Evolutionary conservation across 257 asterid genomes (phyloP).

Genomic region (Scutellaria baicalensis): DNA sequence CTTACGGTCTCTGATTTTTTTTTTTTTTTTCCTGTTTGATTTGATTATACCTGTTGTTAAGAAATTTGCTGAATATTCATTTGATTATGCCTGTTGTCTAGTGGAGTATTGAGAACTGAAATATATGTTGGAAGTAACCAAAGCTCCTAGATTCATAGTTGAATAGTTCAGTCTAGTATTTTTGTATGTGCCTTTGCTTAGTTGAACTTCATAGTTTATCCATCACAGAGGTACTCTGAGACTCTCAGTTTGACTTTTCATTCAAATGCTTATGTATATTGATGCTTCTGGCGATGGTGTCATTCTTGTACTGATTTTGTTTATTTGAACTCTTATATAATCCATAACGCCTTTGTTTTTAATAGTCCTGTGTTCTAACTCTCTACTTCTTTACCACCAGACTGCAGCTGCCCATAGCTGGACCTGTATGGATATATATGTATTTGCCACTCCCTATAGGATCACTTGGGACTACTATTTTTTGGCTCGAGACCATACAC

Average conservation of each 20-base stretch:
- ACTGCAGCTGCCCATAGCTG: constrained; percentile 93
- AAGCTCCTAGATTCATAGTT: not conserved
- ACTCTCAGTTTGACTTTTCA: not conserved
- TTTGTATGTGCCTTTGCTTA: not conserved
- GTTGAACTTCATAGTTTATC: not conserved
- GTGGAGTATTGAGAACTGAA: not conserved
- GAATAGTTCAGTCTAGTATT: not conserved
- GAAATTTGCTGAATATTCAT: not conserved
- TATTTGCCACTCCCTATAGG: constrained; percentile 96
- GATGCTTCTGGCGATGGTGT: not conserved
- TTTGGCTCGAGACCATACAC: constrained; percentile 70
- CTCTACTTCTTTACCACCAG: constrained; percentile 27
- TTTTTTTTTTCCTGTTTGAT: not conserved
- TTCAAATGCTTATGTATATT: not conserved
- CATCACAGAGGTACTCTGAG: not conserved
- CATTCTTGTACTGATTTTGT: not conserved
- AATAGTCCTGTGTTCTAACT: not conserved
- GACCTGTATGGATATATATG: constrained; percentile 99
- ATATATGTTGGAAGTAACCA: not conserved
- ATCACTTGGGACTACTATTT: constrained; percentile 98
- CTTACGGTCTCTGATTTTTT: constrained; percentile 52
- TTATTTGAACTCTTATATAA: not conserved
- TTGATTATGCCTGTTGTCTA: not conserved
- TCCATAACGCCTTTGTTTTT: not conserved
- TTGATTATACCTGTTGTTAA: not conserved